phyloP scores from a whole-genome alignment of 2,329 filamentous ascomycete species.

The Colletotrichum higginsianum region DNA sequence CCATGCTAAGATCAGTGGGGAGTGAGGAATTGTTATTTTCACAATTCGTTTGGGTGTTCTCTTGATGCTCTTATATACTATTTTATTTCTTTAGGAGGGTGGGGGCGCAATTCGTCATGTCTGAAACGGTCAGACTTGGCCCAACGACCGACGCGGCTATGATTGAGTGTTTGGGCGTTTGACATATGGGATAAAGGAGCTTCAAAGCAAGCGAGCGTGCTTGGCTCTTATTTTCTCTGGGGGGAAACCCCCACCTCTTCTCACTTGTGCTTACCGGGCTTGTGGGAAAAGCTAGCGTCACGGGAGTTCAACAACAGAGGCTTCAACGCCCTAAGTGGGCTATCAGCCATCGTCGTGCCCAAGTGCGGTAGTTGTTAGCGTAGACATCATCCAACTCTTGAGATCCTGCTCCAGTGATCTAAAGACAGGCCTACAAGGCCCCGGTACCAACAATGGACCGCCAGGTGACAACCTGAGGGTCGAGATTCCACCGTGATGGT shows the following conservation, averaged over 20 bases:
- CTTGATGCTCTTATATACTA: no score
- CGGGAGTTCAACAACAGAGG: no score
- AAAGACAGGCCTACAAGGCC: neutral
- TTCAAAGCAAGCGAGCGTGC: conserved; percentile 2
- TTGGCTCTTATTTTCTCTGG: neutral
- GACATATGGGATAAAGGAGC: neutral
- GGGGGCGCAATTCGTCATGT: neutral
- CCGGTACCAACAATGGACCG: neutral
- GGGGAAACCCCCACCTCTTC: no score
- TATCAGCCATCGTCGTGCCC: neutral
- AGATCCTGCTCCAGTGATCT: neutral
- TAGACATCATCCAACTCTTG: no score
- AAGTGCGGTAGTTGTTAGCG: neutral
- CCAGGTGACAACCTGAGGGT: neutral
- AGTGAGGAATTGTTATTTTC: conserved; percentile 56
- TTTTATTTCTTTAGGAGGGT: no score
- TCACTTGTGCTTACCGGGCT: neutral
- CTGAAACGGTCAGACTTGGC: no score
- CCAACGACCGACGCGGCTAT: neutral
- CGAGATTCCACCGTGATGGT: neutral
- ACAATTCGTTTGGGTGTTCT: no score
- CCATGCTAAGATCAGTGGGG: conserved; percentile 88
- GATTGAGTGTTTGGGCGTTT: neutral
- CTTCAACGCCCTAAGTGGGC: neutral
- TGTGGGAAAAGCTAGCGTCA: neutral